Evolutionary conservation across 352 stramenopile species (phyloP), one percentile per base, ranked within the genome.

Genomic region (Phytophthora quininea): DNA sequence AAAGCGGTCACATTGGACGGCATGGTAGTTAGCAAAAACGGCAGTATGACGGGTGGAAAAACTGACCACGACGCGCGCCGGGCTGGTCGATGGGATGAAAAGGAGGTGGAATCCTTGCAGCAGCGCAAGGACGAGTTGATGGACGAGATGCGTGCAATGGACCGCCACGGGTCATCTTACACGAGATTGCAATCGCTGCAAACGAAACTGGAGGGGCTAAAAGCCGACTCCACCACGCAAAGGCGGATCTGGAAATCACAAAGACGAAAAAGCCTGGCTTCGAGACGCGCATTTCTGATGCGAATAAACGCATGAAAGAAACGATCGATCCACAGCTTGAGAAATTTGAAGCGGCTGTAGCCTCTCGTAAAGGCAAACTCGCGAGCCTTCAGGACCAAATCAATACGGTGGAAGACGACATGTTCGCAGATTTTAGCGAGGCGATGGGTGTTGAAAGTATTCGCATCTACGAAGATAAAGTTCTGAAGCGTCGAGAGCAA

Each of bases 1-100:
- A 96, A 96, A 58, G 88, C 88, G 12, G 93, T 98, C 31, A 99
- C 97, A 3, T 66, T 99, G 12, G 90, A 91, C 38, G 98, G 98
- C 24, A 96, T 97, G 74, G 93, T 99, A 48, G 98, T 99, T 54
- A 98, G 84, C 70, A 99, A 99, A 72, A 98, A 97, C 43, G 98
- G 97, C 51, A 98, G 97, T 71, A 99, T 99, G 96, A 99, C 96
- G 1, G 98, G 97, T 47, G 98, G 97, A 54, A 86, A 91, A 11
- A 97, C 93, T 0, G 84, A 91, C 31, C 92, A 86, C 29, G 89
- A 98, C 61, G 54, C 79, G 43, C 89, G 89, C 48, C 84, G 90
- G 29, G 91, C 92, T 33, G 91, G 89, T 19, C 79, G 93, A 63
- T 99, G 94, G 93, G 91, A 98, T 54, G 92, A 98, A 54, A 96